These are phyloP conservation scores for Alnus rubra DNA, from an alignment of 306 rosid genomes.

Conservation along the genomic window DNA sequence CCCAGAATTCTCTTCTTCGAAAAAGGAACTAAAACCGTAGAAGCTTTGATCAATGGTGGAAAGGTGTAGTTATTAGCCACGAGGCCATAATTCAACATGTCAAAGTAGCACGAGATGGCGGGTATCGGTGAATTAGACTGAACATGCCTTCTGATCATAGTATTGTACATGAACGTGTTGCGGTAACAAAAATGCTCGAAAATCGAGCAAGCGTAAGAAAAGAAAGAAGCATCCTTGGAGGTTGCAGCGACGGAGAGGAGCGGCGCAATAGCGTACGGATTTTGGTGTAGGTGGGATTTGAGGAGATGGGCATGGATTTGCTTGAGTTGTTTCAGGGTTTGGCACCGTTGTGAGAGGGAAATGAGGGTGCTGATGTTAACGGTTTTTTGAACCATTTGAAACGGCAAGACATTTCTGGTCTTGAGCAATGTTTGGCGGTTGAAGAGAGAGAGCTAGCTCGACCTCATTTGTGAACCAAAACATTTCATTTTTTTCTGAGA, in stretches of 20 bases:
- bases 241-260: conserved; percentile 56
- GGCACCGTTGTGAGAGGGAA: conserved; percentile 47
- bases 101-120: conserved; percentile 51
- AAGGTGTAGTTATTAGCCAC: conserved; percentile 74
- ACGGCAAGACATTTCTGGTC: conserved; percentile 16
- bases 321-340: conserved; percentile 58
- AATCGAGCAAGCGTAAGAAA: conserved; percentile 57
- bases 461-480: neutral
- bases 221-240: conserved; percentile 34
- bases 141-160: conserved; percentile 65
- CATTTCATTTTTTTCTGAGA: neutral
- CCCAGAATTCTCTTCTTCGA: conserved; percentile 29
- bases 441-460: too few relatives aligned
- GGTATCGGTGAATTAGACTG: conserved; percentile 33
- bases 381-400: conserved; percentile 43
- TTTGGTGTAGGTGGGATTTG: conserved; percentile 37
- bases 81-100: conserved; percentile 53
- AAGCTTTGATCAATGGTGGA: conserved; percentile 76
- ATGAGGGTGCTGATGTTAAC: conserved; percentile 31
- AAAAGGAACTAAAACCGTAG: conserved; percentile 30
- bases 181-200: conserved; percentile 50
- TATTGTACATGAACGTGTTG: conserved; percentile 68
- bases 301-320: conserved; percentile 75
- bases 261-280: conserved; percentile 59
- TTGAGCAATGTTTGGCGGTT: too few relatives aligned